Evolutionary conservation across 495 filamentous ascomycete species (phyloP).

Genomic region (Jackrogersella minutella): DNA sequence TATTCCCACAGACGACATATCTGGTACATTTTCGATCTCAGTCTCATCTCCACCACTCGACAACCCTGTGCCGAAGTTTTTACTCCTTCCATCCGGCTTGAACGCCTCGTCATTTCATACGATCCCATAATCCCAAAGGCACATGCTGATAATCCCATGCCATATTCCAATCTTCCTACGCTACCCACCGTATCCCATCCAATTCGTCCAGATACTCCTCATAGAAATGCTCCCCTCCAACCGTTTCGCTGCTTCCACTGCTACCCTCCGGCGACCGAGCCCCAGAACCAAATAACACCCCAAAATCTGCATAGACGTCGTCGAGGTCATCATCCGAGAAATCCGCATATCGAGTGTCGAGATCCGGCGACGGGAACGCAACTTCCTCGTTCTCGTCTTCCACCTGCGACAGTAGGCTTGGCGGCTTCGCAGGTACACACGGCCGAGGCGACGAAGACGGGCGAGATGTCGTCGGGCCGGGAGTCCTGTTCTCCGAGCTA

Average conservation of each 20-base stretch:
- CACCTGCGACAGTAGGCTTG: constrained; percentile 3
- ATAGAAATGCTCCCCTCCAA: constrained; percentile 40
- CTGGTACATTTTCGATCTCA: constrained; percentile 4
- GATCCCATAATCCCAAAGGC: not conserved
- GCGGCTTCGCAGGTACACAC: not conserved
- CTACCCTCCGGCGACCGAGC: constrained; percentile 29
- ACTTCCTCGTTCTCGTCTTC: constrained; percentile 45
- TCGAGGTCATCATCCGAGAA: constrained; percentile 51
- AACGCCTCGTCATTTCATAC: not conserved
- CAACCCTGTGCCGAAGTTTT: not conserved
- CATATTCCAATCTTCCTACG: constrained; percentile 17
- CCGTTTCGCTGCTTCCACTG: constrained; percentile 2
- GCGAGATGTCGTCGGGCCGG: not conserved
- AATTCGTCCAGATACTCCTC: constrained; percentile 57
- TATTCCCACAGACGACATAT: constrained; percentile 8
- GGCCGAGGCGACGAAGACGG: not conserved
- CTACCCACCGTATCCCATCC: constrained; percentile 52
- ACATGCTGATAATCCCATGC: not conserved
- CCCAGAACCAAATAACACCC: constrained; percentile 52
- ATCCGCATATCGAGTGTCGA: constrained; percentile 53
- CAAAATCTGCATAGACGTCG: constrained; percentile 59
- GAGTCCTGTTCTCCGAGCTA: not conserved
- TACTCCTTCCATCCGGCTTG: not conserved
- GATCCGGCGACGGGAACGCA: constrained; percentile 54
- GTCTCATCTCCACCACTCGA: not conserved